Evolutionary conservation across 768 basidiomycete genomes (phyloP), one percentile per base, ranked within the genome.

Genomic region (Roridomyces roridus): DNA sequence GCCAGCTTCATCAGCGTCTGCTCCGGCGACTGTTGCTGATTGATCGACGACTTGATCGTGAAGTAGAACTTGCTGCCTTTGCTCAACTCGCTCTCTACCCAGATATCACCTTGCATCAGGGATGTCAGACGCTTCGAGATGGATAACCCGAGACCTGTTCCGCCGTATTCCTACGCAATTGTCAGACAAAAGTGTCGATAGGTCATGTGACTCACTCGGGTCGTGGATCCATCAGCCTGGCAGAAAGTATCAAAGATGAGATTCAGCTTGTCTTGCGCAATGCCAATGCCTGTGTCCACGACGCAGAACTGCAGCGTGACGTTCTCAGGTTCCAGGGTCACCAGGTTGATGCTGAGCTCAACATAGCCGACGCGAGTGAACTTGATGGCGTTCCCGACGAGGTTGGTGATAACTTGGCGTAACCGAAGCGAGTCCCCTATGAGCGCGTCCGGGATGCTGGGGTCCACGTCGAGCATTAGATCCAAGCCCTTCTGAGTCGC

Each of bases 201-300:
- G 42, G 8, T n/a, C 29, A 34, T 46, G 44, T 48, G 15, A 51
- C 88, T 39, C 65, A 92, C 93, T 68, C 96, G 76, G 6, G 96
- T 98, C 5, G 97, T 98, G 8, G 95, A 98, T 23, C 97, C 97
- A 78, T 98, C 97, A 0, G 97, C 97, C 70, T 98, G 97, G 63
- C 93, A 94, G 76, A 99, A 99, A 2, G 97, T 98, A 69, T 99
- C 97, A 74, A 98, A 99, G 70, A 98, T 98, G 67, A 98, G 80
- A 68, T 96, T 96, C 63, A 98, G 77, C 78, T 98, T 98, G 73
- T 98, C 97, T 70, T 95, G 94, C 52, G 96, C 94, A 70, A 99
- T 98, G 48, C 97, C 97, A 66, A 99, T 99, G 52, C 97, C 97
- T 1, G 96, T 98, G 69, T 99, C 97, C 48, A 91, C 89, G 20